phyloP scores from a whole-genome alignment of 371 early-diverging fungal genomes.

The Mortierella sp. region DNA sequence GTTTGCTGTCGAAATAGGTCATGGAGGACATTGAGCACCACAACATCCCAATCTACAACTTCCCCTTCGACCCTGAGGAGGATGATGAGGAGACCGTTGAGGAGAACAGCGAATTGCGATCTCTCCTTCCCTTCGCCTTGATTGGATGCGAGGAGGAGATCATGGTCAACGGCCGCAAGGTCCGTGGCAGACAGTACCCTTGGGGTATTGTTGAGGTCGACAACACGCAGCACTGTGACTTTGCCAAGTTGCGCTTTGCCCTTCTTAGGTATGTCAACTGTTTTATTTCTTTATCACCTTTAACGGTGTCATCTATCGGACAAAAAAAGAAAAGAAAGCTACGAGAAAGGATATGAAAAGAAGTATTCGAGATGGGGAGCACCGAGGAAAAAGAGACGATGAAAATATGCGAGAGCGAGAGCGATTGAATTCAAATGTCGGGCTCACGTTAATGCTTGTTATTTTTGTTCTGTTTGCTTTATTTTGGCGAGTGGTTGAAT shows the following conservation, averaged over 20 bases:
- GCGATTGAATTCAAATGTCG: constrained; percentile 17
- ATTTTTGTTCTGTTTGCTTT: constrained; percentile 12
- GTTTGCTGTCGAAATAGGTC: constrained; percentile 49
- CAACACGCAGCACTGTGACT: constrained; percentile 96
- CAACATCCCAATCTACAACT: constrained; percentile 92
- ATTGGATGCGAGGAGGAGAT: constrained; percentile 98
- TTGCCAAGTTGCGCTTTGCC: constrained; percentile 95
- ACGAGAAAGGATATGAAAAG: neutral
- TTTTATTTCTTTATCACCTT: neutral
- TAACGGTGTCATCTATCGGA: neutral
- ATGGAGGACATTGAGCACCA: constrained; percentile 96
- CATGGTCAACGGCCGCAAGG: constrained; percentile 81
- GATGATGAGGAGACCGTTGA: constrained; percentile 96
- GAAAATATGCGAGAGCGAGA: constrained; percentile 4
- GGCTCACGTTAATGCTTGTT: constrained; percentile 14
- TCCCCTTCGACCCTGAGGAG: constrained; percentile 84
- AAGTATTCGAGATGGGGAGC: constrained; percentile 6
- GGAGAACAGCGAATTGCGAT: constrained; percentile 95
- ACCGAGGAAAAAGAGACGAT: constrained; percentile 2
- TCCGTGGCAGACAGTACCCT: constrained; percentile 98
- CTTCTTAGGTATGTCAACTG: constrained; percentile 60
- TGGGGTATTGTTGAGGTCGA: constrained; percentile 99
- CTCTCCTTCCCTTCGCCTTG: constrained; percentile 96
- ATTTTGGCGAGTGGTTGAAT: neutral
- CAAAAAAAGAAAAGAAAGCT: neutral